Evolutionary conservation across 495 filamentous ascomycete genomes (phyloP).

Genomic region (Talaromyces proteolyticus): DNA sequence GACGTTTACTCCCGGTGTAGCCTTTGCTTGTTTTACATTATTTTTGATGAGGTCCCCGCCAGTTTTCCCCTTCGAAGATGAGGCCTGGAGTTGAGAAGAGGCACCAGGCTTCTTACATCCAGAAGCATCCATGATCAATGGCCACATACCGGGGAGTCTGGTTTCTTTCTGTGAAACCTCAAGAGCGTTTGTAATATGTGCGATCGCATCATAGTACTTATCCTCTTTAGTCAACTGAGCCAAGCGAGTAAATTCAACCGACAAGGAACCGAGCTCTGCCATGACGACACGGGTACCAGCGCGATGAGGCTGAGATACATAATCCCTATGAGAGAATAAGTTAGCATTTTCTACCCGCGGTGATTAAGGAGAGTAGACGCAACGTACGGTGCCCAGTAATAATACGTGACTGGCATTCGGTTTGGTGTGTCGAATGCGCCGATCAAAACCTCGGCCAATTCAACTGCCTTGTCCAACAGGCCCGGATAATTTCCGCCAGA

Average conservation of each 20-base stretch:
- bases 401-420: constrained; percentile 85
- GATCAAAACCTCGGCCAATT: constrained; percentile 85
- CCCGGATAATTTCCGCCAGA: constrained; percentile 59
- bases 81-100: constrained; percentile 2
- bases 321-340: constrained; percentile 28
- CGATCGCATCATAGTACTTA: constrained; percentile 93
- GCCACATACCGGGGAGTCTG: constrained; percentile 78
- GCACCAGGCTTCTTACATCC: constrained; percentile 42
- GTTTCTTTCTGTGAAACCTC: constrained; percentile 74
- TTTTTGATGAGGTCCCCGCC: constrained; percentile 7
- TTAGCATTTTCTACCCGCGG: constrained; percentile 2
- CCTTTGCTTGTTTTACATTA: constrained; percentile 7
- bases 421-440: constrained; percentile 95
- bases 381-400: constrained; percentile 72
- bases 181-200: constrained; percentile 83
- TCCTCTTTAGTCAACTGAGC: constrained; percentile 83
- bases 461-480: constrained; percentile 79
- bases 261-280: constrained; percentile 84
- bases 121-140: constrained; percentile 70
- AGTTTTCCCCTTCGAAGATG: background rate
- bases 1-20: constrained; percentile 4
- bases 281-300: constrained; percentile 59
- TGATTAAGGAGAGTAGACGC: background rate
- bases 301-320: constrained; percentile 57
- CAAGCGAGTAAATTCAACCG: constrained; percentile 92